Evolutionary conservation across 2,329 filamentous ascomycete genomes (phyloP).

Genomic region (Alternaria solani): DNA sequence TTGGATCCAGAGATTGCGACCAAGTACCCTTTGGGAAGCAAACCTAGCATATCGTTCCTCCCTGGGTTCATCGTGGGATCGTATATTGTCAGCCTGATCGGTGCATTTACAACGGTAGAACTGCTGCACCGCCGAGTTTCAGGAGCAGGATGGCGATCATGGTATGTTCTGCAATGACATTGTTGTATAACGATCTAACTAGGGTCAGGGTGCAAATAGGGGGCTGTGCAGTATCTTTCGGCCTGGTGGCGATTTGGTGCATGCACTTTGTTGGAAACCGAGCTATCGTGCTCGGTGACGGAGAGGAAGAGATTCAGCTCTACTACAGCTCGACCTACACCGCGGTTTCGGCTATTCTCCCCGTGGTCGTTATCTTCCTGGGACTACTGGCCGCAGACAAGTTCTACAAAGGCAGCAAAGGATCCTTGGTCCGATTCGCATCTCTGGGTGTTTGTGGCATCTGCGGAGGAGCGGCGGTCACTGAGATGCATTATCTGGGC

Average conservation of each 20-base stretch:
- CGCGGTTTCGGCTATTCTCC: constrained; percentile 79
- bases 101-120: constrained; percentile 81
- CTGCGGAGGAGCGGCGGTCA: constrained; percentile 77
- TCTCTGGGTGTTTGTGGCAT: constrained; percentile 66
- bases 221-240: constrained; percentile 54
- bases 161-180: constrained; percentile 38
- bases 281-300: constrained; percentile 74
- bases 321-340: constrained; percentile 77
- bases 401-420: constrained; percentile 42
- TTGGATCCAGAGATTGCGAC: constrained; percentile 25
- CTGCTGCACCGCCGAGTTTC: constrained; percentile 79
- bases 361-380: constrained; percentile 74
- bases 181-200: constrained; percentile 18
- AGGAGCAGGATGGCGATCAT: constrained; percentile 50
- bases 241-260: constrained; percentile 60
- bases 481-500: constrained; percentile 89
- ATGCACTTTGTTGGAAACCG: constrained; percentile 86
- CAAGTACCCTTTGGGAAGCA: constrained; percentile 45
- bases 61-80: constrained; percentile 60
- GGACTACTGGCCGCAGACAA: constrained; percentile 74
- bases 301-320: constrained; percentile 69
- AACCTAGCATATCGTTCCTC: constrained; percentile 52
- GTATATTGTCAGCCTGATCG: constrained; percentile 75
- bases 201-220: constrained; percentile 52
- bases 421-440: constrained; percentile 35